Evolutionary conservation across 306 rosid species (phyloP).

Genomic region (Cucurbita maxima): DNA sequence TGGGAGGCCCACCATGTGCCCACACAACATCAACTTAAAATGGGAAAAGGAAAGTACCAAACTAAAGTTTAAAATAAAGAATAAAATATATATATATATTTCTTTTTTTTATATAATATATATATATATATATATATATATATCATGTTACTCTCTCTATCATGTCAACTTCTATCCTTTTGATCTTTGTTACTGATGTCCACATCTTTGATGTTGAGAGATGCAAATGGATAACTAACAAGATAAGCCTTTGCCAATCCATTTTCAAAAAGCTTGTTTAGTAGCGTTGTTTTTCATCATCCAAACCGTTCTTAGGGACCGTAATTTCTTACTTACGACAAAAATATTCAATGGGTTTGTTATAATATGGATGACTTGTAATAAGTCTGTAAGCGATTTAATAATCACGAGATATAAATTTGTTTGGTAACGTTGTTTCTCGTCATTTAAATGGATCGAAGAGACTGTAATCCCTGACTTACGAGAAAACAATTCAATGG

Average conservation of each 20-base stretch:
- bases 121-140: no score
- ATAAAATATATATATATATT: not conserved
- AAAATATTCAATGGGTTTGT: no score
- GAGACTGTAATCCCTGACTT: no score
- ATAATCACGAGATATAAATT: no score
- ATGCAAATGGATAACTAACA: conserved; percentile 34
- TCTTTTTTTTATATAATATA: no score
- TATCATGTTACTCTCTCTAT: conserved; percentile 9
- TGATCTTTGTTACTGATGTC: conserved; percentile 22
- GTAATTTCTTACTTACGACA: no score
- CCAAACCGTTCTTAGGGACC: not conserved
- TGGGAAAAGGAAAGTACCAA: conserved; percentile 16
- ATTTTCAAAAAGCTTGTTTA: conserved; percentile 14
- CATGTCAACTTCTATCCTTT: conserved; percentile 29
- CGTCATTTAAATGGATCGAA: no score
- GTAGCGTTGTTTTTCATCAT: conserved; percentile 20
- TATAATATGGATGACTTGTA: no score
- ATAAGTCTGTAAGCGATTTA: no score
- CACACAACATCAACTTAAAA: conserved; percentile 34
- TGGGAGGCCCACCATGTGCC: conserved; percentile 44
- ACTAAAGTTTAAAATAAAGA: not conserved
- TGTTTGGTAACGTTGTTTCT: no score
- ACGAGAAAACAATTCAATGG: no score
- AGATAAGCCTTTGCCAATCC: conserved; percentile 39
- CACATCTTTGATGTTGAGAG: conserved; percentile 30